Percentiles rank a stretch among this genome's conserved stretches.
These are phyloP conservation scores for Microcos paniculata DNA, from an alignment of 345 rosid genomes.

Conservation along the genomic window DNA sequence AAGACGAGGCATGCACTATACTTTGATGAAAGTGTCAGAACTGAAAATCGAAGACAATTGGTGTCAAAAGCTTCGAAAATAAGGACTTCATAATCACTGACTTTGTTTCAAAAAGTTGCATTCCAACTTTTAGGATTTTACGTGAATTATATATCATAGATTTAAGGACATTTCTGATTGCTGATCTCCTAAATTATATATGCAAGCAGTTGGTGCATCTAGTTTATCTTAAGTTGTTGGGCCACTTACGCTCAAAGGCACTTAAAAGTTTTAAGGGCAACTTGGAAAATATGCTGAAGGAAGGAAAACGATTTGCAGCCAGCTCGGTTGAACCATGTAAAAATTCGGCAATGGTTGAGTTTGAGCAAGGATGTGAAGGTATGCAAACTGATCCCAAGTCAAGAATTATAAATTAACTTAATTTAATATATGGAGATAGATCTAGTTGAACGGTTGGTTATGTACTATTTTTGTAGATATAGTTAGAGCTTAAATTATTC, in stretches of 20 bases:
- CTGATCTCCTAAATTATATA: background rate
- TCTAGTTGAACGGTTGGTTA: no score
- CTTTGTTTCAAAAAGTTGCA: background rate
- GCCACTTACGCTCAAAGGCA: constrained; percentile 50
- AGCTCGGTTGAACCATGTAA: constrained; percentile 45
- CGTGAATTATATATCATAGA: no score
- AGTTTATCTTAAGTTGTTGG: constrained; percentile 48
- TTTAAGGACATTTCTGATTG: no score
- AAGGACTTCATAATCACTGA: constrained; percentile 16
- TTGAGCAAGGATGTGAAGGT: constrained; percentile 67
- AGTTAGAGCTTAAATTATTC: no score
- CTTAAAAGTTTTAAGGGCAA: constrained; percentile 45
- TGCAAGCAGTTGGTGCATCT: constrained; percentile 51
- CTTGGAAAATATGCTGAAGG: constrained; percentile 44
- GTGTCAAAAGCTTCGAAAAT: constrained; percentile 61
- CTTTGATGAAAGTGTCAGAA: constrained; percentile 70
- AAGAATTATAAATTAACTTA: no score
- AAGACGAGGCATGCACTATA: constrained; percentile 56
- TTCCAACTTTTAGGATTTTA: no score
- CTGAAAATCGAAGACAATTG: constrained; percentile 47
- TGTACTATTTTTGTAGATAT: no score
- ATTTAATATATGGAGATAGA: no score
- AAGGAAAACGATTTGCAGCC: constrained; percentile 60
- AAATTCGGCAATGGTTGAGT: constrained; percentile 46
- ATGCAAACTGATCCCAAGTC: background rate